Evolutionary conservation across 345 rosid species (phyloP), one percentile per base, ranked within the genome.

Genomic region (Trapa bicornis): DNA sequence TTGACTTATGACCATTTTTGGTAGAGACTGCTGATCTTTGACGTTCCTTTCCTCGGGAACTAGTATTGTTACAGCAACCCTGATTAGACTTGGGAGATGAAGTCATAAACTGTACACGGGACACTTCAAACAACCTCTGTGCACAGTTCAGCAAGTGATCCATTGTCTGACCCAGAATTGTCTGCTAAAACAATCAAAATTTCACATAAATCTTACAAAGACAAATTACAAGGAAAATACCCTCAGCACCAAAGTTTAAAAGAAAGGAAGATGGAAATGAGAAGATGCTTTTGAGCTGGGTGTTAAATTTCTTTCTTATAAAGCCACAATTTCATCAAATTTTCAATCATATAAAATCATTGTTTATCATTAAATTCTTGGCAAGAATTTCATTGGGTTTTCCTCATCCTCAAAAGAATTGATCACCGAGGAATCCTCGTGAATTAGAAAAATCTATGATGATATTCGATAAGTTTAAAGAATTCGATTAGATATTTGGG

Each of bases 141-240:
- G 76, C 65, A 70, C 87, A 87, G 68, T 77, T 79, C 65, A 94
- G 81, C 71, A 91, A 79, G 82, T 86, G 95, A 73, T 83, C 91
- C 74, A 79, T 65, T 69, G 85, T 72, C 79, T 82, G 83, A 69
- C 78, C 88, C 74, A 86, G 65, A 63, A 70, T 64, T 17, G 81
- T 69, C 87, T 83, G 88, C 67, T 7, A 37, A 70, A 64, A 43
- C 47, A 16, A 52, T 22, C 57, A 37, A 29, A 64, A 56, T 22
- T 60, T 66, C 7, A 17, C 60, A 54, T 11, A 15, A 47, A 66
- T 66, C 4, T 66, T 38, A 9, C 39, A 33, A 22, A 7, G 33
- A 29, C 14, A 33, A 13, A 47, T 47, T 9, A 48, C 43, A 15
- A 36, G 22, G 37, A 62, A 62, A 29, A 14, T 62, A 41, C 5